Evolutionary conservation across 345 rosid genomes (phyloP).

Genomic region (Sapria himalayana): DNA sequence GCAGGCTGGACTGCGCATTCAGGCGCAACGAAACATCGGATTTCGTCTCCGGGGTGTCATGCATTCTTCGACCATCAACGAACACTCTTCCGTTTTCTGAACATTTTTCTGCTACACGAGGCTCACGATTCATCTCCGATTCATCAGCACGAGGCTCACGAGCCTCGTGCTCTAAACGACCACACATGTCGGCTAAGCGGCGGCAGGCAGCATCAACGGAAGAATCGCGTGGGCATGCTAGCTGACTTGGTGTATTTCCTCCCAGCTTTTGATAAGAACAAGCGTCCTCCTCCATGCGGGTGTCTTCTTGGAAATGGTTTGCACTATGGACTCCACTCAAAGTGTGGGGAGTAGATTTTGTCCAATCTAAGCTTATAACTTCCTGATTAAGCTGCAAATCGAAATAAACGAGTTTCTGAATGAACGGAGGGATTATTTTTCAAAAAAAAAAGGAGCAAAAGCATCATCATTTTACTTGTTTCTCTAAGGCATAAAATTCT

Average conservation of each 20-base stretch:
- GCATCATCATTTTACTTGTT: constrained; percentile 43
- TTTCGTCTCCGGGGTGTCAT: no score
- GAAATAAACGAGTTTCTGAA: not conserved
- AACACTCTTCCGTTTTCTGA: no score
- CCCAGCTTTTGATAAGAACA: constrained; percentile 39
- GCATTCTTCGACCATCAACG: no score
- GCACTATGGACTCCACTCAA: constrained; percentile 20
- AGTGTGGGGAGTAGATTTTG: constrained; percentile 57
- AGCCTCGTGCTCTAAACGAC: constrained; percentile 17
- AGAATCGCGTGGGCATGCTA: constrained; percentile 48
- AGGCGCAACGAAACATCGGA: constrained; percentile 10
- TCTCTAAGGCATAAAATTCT: constrained; percentile 59
- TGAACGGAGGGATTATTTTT: no score
- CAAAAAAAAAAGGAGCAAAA: no score
- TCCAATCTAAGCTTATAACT: constrained; percentile 76
- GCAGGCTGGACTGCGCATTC: constrained; percentile 16
- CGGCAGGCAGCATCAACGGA: constrained; percentile 79
- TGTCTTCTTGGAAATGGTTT: constrained; percentile 22
- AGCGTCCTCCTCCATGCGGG: constrained; percentile 12
- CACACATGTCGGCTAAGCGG: constrained; percentile 18
- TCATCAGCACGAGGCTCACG: constrained; percentile 14
- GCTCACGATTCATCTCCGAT: no score
- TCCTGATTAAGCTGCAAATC: constrained; percentile 58
- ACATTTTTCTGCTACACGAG: no score
- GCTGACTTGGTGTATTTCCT: constrained; percentile 27